Evolutionary conservation across 139 green algal genomes (phyloP), one percentile per base, ranked within the genome.

Genomic region (Micractinium sp.): DNA sequence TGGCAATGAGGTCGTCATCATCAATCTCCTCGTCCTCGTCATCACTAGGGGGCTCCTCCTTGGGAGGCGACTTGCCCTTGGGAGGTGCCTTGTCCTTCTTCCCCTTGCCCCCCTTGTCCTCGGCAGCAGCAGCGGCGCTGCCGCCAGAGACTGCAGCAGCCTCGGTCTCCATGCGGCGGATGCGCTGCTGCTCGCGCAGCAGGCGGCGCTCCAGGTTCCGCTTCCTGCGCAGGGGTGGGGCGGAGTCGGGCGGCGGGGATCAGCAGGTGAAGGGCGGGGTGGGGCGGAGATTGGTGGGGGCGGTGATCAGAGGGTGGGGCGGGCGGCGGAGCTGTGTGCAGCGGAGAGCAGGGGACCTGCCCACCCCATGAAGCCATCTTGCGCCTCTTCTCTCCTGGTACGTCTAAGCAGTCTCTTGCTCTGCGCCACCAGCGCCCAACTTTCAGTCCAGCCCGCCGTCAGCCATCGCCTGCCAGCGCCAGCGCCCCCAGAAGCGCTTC

Each of bases 1-100:
- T 88, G 76, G 92, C 90, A 53, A 94, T 86, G 31, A 95, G 85
- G 61, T 95, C 93, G 3, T 93, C 90, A 13, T 95, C 91, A 75
- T 92, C 89, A 56, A 88, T 73, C 33, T 41, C 82, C 27, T 92
- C 84, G 18, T 90, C 88, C 12, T 92, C 89, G 36, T 93, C 83
- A 7, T 88, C 85, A 25, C 35, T 63, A 27, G 66, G 63, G 0
- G 69, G 41, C 83, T 80, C 39, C 63, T 88, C 41, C 33, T 19
- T n/a, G 53, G 85, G 31, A 3, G 85, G 75, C 60, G 39, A 18
- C 61, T 84, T 35, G 4, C n/a, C 80, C 80, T 85, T 85, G 80
- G 69, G 85, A 56, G 1, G 18, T 29, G 71, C 23, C 39, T 53
- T 41, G n/a, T 3, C 33, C 39, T 69, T 41, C 53, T 81, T 61